phyloP scores from a whole-genome alignment of 2,329 filamentous ascomycete genomes.

The Diaporthe capsici region DNA sequence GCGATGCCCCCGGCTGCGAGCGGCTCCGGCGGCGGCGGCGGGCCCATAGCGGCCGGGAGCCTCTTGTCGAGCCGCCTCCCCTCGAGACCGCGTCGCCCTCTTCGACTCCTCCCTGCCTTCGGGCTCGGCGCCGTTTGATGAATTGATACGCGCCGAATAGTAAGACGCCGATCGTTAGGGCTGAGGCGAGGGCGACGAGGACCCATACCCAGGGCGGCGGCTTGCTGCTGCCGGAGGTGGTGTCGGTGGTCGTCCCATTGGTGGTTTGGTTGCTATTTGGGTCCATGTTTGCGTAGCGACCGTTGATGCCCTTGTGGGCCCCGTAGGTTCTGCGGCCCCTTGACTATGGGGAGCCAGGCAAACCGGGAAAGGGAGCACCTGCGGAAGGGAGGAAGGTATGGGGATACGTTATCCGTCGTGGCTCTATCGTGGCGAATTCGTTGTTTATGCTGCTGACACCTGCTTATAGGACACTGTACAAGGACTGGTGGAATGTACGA shows the following conservation, averaged over 20 bases:
- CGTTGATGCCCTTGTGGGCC: not conserved
- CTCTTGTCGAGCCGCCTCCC: not conserved
- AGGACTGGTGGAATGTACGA: not conserved
- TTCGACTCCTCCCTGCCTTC: not conserved
- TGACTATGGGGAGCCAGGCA: conserved; percentile 2
- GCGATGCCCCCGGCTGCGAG: conserved; percentile 1
- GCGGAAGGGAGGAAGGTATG: not conserved
- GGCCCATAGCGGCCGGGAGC: not conserved
- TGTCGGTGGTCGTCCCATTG: not conserved
- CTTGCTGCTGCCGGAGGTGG: not conserved
- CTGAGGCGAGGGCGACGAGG: conserved; percentile 37
- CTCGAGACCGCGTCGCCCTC: not conserved
- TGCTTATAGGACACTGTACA: not conserved
- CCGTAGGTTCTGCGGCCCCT: not conserved
- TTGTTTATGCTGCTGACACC: conserved; percentile 2
- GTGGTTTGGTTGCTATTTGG: not conserved
- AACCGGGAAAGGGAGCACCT: not conserved
- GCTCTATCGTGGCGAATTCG: conserved; percentile 4
- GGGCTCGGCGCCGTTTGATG: conserved; percentile 3
- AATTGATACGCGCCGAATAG: not conserved
- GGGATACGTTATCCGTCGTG: not conserved
- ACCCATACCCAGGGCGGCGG: conserved; percentile 36
- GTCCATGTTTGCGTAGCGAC: not conserved
- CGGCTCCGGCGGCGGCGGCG: not conserved
- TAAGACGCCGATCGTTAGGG: conserved; percentile 8